A percentile compares a stretch with the other conserved stretches of the same genome.
These are phyloP conservation scores for Amborella trichopoda DNA, from an alignment of 164 flowering plant genomes.

Conservation along the genomic window DNA sequence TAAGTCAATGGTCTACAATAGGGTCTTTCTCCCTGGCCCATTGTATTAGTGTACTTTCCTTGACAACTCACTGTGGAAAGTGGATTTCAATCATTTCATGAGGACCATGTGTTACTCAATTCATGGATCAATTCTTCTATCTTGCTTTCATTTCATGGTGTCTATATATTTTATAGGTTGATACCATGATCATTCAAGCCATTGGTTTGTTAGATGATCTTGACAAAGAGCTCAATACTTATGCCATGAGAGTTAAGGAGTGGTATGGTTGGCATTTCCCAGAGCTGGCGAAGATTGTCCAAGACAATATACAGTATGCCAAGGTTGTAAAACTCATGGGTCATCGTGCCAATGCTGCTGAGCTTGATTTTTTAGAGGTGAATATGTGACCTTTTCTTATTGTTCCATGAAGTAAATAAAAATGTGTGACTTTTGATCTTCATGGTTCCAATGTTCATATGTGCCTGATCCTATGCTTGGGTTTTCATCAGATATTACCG, in stretches of 20 bases:
- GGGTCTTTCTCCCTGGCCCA: too few species aligned
- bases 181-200: constrained; percentile 94
- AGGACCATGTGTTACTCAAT: too few species aligned
- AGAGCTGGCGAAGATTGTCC: constrained; percentile 84
- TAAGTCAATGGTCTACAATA: too few species aligned
- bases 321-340: constrained; percentile 91
- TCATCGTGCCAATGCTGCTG: constrained; percentile 70
- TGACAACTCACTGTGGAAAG: too few species aligned
- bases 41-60: too few species aligned
- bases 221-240: constrained; percentile 92
- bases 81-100: too few species aligned
- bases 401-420: not conserved
- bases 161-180: constrained; percentile 63
- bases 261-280: constrained; percentile 99
- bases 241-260: constrained; percentile 94
- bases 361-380: constrained; percentile 92
- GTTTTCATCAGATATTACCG: constrained; percentile 33
- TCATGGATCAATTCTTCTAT: not conserved
- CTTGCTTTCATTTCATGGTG: not conserved
- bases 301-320: constrained; percentile 84
- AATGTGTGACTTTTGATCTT: not conserved
- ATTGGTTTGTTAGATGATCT: constrained; percentile 96
- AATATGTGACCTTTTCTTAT: not conserved
- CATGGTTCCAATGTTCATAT: not conserved
- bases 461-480: not conserved